A percentile compares a stretch with the other conserved stretches of the same genome.
These are phyloP conservation scores for Ophiostoma sp. DNA, from an alignment of 2,329 filamentous ascomycete genomes.

Conservation along the genomic window DNA sequence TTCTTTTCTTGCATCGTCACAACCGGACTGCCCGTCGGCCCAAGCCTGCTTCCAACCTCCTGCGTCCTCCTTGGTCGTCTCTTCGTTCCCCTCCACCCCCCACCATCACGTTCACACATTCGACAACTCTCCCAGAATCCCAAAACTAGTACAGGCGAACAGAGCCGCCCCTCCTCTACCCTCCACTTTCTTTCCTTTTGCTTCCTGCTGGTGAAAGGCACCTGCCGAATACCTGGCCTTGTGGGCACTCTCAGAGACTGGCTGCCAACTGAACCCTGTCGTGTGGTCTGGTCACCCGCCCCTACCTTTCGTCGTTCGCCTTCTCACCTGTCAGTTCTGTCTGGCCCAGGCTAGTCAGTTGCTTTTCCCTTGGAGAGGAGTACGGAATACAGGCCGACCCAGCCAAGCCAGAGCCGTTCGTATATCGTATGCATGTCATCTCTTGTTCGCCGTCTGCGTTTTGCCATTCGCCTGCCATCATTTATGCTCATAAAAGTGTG, in stretches of 20 bases:
- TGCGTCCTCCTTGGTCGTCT: neutral
- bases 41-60: neutral
- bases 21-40: neutral
- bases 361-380: neutral
- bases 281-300: conserved; percentile 22
- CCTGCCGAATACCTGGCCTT: neutral
- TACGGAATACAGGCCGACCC: neutral
- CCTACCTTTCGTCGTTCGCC: neutral
- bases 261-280: neutral
- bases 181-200: neutral
- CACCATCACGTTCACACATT: neutral
- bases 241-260: neutral
- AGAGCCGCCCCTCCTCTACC: neutral
- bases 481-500: too few species aligned
- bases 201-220: conserved; percentile 1
- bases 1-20: neutral
- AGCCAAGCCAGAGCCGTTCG: neutral
- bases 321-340: neutral
- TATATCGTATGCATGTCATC: conserved; percentile 1
- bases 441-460: neutral
- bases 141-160: neutral
- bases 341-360: neutral
- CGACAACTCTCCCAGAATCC: neutral
- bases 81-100: conserved; percentile 5
- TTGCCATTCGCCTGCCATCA: neutral